A percentile compares a stretch with the other conserved stretches of the same genome.
These are phyloP conservation scores for Boletus rubroflammeus DNA, from an alignment of 768 basidiomycete species.

Conservation along the genomic window DNA sequence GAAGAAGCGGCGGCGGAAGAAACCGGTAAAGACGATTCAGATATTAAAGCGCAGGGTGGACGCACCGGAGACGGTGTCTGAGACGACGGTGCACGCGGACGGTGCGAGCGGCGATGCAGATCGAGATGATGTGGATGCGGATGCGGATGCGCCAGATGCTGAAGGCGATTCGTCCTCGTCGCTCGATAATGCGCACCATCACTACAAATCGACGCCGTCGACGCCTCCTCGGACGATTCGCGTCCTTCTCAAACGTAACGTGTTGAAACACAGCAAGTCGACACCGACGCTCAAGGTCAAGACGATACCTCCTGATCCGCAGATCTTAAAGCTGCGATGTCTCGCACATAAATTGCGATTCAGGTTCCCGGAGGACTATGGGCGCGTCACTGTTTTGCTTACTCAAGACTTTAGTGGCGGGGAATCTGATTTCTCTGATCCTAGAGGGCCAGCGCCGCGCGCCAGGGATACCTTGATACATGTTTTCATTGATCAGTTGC, in stretches of 20 bases:
- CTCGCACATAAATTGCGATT: slow-evolving; percentile 55
- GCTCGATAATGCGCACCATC: slow-evolving; percentile 15
- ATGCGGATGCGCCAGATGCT: slow-evolving; percentile 9
- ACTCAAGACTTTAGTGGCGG: slow-evolving; percentile 35
- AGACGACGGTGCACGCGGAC: slow-evolving; percentile 20
- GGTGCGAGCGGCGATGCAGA: slow-evolving; percentile 29
- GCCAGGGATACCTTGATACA: slow-evolving; percentile 35
- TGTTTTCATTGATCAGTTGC: slow-evolving; percentile 44
- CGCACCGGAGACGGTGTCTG: slow-evolving; percentile 20
- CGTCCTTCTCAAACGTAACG: slow-evolving; percentile 18
- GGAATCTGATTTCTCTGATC: slow-evolving; percentile 35
- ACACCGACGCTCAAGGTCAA: slow-evolving; percentile 43
- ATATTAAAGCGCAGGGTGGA: slow-evolving; percentile 25
- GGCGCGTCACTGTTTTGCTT: slow-evolving; percentile 29
- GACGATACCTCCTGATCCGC: slow-evolving; percentile 43
- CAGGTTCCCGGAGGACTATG: slow-evolving; percentile 52
- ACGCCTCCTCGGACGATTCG: slow-evolving; percentile 29
- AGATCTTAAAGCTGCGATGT: slow-evolving; percentile 47
- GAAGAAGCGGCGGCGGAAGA: slow-evolving; percentile 39
- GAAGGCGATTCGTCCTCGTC: slow-evolving; percentile 32
- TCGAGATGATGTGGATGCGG: slow-evolving; percentile 16
- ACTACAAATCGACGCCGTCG: slow-evolving; percentile 28
- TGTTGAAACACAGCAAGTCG: slow-evolving; percentile 43
- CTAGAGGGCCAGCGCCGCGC: slow-evolving; percentile 32
- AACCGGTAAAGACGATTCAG: slow-evolving; percentile 28